phyloP scores from a whole-genome alignment of 257 asterid genomes.

The Rhazya stricta region DNA sequence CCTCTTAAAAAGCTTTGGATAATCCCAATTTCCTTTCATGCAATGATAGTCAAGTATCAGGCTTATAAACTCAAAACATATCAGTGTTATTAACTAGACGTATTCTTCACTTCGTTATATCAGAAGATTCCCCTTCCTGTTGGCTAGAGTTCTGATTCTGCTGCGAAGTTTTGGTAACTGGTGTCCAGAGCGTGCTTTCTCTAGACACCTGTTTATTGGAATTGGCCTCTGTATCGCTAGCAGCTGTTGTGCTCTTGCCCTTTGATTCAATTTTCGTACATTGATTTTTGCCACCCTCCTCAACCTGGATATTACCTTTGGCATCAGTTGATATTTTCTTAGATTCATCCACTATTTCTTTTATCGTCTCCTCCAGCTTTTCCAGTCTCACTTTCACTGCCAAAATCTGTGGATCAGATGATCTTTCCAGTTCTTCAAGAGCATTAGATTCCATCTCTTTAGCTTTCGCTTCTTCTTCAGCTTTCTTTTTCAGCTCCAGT shows the following conservation, averaged over 20 bases:
- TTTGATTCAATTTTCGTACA: constrained; percentile 22
- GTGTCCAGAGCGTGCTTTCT: constrained; percentile 21
- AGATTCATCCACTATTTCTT: constrained; percentile 50
- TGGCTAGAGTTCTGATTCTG: constrained; percentile 16
- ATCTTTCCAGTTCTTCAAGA: constrained; percentile 45
- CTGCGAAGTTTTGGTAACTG: constrained; percentile 20
- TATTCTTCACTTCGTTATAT: constrained; percentile 18
- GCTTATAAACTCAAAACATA: background rate
- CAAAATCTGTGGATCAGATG: constrained; percentile 56
- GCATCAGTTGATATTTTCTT: constrained; percentile 35
- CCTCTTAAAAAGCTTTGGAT: background rate
- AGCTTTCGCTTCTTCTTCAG: constrained; percentile 83
- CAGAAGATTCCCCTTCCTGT: constrained; percentile 17
- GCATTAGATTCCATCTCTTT: constrained; percentile 74
- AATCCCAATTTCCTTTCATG: background rate
- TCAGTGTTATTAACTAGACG: background rate
- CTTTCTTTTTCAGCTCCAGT: constrained; percentile 63
- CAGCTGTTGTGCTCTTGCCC: constrained; percentile 4
- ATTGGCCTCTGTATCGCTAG: background rate
- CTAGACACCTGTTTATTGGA: constrained; percentile 9
- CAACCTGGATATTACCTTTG: constrained; percentile 17
- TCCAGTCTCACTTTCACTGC: constrained; percentile 74
- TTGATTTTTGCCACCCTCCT: constrained; percentile 19
- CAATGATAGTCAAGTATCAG: background rate
- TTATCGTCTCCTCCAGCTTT: constrained; percentile 61